Conservation (phyloP, 306 rosid genomes). For the Fragaria nilgerrensis region DNA sequence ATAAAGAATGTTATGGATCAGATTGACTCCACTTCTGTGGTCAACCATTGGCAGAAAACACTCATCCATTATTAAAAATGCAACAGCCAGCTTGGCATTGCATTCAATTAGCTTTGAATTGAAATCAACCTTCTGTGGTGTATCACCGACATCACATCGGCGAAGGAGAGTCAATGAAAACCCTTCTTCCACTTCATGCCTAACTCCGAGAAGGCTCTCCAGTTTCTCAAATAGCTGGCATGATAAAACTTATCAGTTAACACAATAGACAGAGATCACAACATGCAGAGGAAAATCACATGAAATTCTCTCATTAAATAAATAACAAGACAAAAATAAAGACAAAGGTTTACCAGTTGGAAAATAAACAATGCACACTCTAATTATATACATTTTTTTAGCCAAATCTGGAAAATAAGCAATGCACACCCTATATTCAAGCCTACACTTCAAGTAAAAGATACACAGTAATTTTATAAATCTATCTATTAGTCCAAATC, state of each 20-base stretch:
- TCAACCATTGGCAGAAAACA: constrained; percentile 90
- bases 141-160: constrained; percentile 59
- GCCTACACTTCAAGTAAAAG: background rate
- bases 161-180: constrained; percentile 72
- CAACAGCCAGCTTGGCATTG: constrained; percentile 90
- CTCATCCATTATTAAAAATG: constrained; percentile 80
- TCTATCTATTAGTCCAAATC: background rate
- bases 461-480: background rate
- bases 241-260: constrained; percentile 27
- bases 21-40: constrained; percentile 83
- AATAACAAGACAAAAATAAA: background rate
- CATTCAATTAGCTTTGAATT: constrained; percentile 72
- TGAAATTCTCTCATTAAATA: background rate
- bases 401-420: background rate
- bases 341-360: background rate
- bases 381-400: background rate
- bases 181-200: constrained; percentile 74
- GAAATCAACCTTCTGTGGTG: constrained; percentile 46
- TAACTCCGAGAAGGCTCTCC: constrained; percentile 75
- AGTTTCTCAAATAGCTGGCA: constrained; percentile 66
- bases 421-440: background rate
- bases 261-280: constrained; percentile 11
- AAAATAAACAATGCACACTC: background rate
- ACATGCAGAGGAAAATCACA: constrained; percentile 20
- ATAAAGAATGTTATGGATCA: constrained; percentile 76